Percentiles rank a stretch among this genome's conserved stretches.
Conservation (phyloP, 2,329 filamentous ascomycete genomes). For the Gnomoniopsis sp. region DNA sequence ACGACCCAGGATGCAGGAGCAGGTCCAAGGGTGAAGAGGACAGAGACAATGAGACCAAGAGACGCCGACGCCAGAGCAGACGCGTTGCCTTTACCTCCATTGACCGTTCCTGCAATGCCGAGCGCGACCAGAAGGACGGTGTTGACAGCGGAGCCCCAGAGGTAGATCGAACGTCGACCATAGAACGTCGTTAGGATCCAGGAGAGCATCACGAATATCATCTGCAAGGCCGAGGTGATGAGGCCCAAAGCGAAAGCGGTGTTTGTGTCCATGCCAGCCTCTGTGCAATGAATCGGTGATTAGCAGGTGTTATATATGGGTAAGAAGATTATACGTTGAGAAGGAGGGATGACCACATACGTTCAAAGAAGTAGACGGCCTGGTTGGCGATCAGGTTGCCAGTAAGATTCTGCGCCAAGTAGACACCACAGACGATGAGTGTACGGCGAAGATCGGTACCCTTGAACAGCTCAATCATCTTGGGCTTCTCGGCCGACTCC, state of each 20-base stretch:
- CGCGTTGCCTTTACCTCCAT: constrained; percentile 24
- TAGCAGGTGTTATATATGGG: neutral
- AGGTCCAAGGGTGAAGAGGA: constrained; percentile 60
- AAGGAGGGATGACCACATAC: constrained; percentile 29
- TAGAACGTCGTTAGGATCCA: constrained; percentile 64
- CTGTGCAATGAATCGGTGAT: constrained; percentile 28
- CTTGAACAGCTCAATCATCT: constrained; percentile 50
- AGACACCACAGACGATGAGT: constrained; percentile 53
- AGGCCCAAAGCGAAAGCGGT: constrained; percentile 60
- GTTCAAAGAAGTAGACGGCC: constrained; percentile 58
- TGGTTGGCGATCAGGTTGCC: constrained; percentile 63
- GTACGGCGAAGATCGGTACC: constrained; percentile 53
- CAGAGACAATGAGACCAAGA: constrained; percentile 62
- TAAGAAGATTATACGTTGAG: neutral
- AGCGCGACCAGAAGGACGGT: constrained; percentile 51
- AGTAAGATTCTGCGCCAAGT: constrained; percentile 58
- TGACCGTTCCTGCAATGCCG: constrained; percentile 56
- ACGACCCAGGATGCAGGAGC: constrained; percentile 65
- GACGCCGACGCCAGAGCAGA: constrained; percentile 55
- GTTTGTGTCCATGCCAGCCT: constrained; percentile 55
- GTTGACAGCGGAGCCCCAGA: constrained; percentile 57
- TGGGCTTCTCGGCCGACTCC: constrained; percentile 43
- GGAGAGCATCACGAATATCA: constrained; percentile 61
- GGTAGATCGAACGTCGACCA: constrained; percentile 61
- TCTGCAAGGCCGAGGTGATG: constrained; percentile 61